These are phyloP conservation scores for Penicillium antarcticum DNA, from an alignment of 495 filamentous ascomycete genomes.

Conservation along the genomic window DNA sequence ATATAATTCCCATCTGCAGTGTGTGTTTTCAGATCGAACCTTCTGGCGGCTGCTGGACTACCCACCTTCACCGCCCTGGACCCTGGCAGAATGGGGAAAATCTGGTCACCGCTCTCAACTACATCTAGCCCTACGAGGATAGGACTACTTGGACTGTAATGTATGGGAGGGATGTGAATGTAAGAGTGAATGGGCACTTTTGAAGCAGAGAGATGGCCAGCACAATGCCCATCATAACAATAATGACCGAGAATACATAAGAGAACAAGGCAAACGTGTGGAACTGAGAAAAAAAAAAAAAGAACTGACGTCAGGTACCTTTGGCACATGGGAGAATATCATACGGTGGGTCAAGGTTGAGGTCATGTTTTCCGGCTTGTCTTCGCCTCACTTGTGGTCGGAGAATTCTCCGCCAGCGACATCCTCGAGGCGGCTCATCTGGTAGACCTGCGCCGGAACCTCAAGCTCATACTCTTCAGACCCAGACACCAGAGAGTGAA, in stretches of 20 bases:
- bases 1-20: constrained; percentile 15
- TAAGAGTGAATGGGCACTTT: too few species aligned
- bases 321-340: background rate
- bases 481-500: background rate
- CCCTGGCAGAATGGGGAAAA: constrained; percentile 23
- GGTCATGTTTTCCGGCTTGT: background rate
- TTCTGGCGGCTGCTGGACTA: constrained; percentile 38
- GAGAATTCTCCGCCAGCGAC: background rate
- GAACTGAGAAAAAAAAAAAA: constrained; percentile 1
- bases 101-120: constrained; percentile 17
- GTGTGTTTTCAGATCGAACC: constrained; percentile 31
- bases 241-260: too few species aligned
- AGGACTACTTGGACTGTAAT: too few species aligned
- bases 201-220: too few species aligned
- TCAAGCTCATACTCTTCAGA: background rate
- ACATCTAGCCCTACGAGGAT: background rate
- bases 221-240: too few species aligned
- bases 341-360: constrained; percentile 1
- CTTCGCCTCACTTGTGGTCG: background rate
- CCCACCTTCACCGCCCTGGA: constrained; percentile 28
- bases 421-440: background rate
- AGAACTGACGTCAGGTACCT: constrained; percentile 12
- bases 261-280: background rate
- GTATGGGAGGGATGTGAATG: background rate
- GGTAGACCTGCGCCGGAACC: background rate